These are phyloP conservation scores for Russula compacta DNA, from an alignment of 768 basidiomycete genomes.

Conservation along the genomic window DNA sequence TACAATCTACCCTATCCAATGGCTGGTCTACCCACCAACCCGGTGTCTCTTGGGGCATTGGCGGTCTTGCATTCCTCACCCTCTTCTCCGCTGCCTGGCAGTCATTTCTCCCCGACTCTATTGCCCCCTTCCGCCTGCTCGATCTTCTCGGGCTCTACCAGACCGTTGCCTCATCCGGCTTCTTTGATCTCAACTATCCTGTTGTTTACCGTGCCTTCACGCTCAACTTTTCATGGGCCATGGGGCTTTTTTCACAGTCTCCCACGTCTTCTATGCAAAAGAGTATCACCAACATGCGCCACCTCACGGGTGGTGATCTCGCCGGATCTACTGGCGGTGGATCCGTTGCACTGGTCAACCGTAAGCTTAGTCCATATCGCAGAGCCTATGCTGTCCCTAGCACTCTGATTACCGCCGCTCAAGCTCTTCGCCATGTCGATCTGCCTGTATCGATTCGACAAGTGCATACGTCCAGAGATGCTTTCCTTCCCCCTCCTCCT, in stretches of 20 bases:
- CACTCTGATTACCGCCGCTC: constrained; percentile 9
- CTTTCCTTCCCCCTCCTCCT: constrained; percentile 8
- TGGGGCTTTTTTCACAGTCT: constrained; percentile 60
- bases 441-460: constrained; percentile 7
- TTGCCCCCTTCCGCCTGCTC: constrained; percentile 68
- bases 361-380: constrained; percentile 75
- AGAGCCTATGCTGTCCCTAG: background rate
- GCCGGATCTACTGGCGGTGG: constrained; percentile 49
- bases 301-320: constrained; percentile 70
- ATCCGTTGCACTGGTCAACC: constrained; percentile 69
- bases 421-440: constrained; percentile 20
- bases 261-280: constrained; percentile 52
- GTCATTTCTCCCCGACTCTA: constrained; percentile 44
- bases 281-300: constrained; percentile 76
- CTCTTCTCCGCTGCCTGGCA: constrained; percentile 45
- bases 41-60: constrained; percentile 73
- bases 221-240: constrained; percentile 82
- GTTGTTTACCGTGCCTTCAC: constrained; percentile 71
- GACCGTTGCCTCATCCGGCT: constrained; percentile 65
- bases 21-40: constrained; percentile 74
- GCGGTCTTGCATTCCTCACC: constrained; percentile 53
- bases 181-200: constrained; percentile 84
- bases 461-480: background rate
- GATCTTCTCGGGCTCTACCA: constrained; percentile 82
- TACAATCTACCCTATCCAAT: constrained; percentile 88